These are phyloP conservation scores for Venturia nashicola DNA, from an alignment of 2,329 filamentous ascomycete genomes.

Conservation along the genomic window DNA sequence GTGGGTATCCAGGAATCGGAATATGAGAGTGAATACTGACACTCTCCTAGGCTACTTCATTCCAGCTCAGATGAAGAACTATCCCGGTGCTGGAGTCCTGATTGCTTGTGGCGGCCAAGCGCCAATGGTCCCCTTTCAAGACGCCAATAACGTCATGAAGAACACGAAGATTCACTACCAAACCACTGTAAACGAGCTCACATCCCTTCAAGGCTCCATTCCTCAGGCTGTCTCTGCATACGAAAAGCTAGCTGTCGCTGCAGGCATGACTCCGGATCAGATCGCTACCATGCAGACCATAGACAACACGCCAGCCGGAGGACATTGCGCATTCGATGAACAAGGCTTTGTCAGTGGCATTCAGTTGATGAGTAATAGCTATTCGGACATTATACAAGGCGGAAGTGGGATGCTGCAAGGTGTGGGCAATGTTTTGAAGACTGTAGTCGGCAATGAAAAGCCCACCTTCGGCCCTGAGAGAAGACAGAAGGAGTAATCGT, in stretches of 20 bases:
- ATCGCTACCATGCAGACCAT: slow-evolving; percentile 44
- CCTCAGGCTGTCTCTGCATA: slow-evolving; percentile 39
- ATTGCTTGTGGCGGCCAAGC: slow-evolving; percentile 43
- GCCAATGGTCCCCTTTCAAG: slow-evolving; percentile 40
- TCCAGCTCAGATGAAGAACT: slow-evolving; percentile 42
- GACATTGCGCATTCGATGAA: slow-evolving; percentile 47
- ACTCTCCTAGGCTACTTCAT: slow-evolving; percentile 27
- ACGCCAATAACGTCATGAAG: slow-evolving; percentile 29
- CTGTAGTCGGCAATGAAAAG: slow-evolving; percentile 38
- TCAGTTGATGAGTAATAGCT: slow-evolving; percentile 44
- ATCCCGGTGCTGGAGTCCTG: slow-evolving; percentile 37
- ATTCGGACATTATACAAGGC: slow-evolving; percentile 40
- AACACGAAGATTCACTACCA: slow-evolving; percentile 45
- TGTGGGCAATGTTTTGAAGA: slow-evolving; percentile 37
- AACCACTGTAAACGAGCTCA: slow-evolving; percentile 28
- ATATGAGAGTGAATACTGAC: slow-evolving; percentile 23
- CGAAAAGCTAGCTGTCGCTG: slow-evolving; percentile 33
- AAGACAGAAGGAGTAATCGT: slow-evolving; percentile 2
- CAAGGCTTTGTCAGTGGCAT: slow-evolving; percentile 43
- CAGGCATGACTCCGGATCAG: slow-evolving; percentile 32
- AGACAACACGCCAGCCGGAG: slow-evolving; percentile 42
- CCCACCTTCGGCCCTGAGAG: slow-evolving; percentile 23
- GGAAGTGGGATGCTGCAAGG: slow-evolving; percentile 38
- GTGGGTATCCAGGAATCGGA: not conserved
- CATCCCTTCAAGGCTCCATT: slow-evolving; percentile 36